Evolutionary conservation across 192 early-diverging fungal species (phyloP), one percentile per base, ranked within the genome.

Genomic region (Backusella parvicylindrica): DNA sequence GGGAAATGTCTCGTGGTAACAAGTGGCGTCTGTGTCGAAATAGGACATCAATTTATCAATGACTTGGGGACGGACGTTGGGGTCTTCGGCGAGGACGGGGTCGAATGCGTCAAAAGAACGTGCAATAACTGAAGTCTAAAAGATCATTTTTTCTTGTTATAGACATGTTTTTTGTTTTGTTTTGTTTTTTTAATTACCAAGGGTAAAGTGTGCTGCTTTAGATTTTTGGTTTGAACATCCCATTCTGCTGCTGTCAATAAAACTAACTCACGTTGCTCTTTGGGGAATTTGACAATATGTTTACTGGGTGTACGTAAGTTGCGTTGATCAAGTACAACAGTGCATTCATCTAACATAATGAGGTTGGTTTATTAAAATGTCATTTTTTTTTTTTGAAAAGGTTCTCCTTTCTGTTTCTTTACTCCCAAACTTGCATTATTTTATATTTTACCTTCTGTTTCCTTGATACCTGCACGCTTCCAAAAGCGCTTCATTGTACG

Each of bases 221-320:
- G 77, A 36, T 92, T 74, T 47, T 87, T 85, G 37, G 88, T 90
- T 81, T 96, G 95, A 70, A 91, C 85, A 80, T 99, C 95, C 97
- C 97, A 99, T 81, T 99, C 97, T 11, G 87, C 95, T 8, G 94
- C 95, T 37, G 95, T 86, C 73, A 98, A 84, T 41, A 89, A 74
- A n/a, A 95, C 97, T 36, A 99, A 74, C n/a, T 83, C 70, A 33
- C 75, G 80, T 69, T 92, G 89, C 0, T 85, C 70, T 18, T 49
- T 64, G 8, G 89, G 82, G 30, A 99, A 83, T 6, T 75, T 79
- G 43, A 99, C 71, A 33, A 82, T 86, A 49, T 87, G 83, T 43
- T 94, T 94, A 40, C 86, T 88, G 7, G 97, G 97, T 0, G 94
- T 95, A 82, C 94, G 93, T 63, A 99, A 84, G 18, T 84, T 75